Base-by-base conservation (phyloP, 2,329 filamentous ascomycete species). In the Curvularia lunata region DNA sequence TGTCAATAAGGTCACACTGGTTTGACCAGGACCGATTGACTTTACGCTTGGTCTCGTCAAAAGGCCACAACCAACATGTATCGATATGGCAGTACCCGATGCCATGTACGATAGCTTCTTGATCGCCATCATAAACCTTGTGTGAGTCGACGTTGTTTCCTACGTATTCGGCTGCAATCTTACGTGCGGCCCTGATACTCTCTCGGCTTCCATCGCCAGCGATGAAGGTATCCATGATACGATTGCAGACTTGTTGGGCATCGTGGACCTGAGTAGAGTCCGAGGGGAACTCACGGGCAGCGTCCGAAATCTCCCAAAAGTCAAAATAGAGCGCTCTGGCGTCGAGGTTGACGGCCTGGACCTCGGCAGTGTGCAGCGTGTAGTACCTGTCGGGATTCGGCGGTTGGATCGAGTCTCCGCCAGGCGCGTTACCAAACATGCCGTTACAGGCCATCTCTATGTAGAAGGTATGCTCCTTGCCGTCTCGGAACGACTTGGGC, bases 81-180 rank as follows among this genome's bases (percentile, higher is more conserved):
- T 98, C 95, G 66, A 99, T 99, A 77, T 99, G 95, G 68, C 95
- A 99, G 76, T 99, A 92, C 0, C 95, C 95, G 64, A 98, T 94
- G 34, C 88, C 94, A 68, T 87, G 95, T 3, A 98, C 91, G 58
- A 96, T 83, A 1, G 91, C 86, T 32, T 89, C 83, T 25, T 88
- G 88, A 61, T 87, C 88, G 48, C 83, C 87, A 40, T 91, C 84
- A 72, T 98, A 99, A 9, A 99, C 92, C 63, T 91, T 87, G 52
- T 89, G 83, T 5, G 91, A 93, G 74, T 97, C 89, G 46, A 96
- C 87, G 9, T 58, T 10, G 41, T 90, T 82, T 1, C 95, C 94
- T 12, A 98, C 79, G 70, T 96, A 96, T 70, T 90, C 85, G 66
- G 88, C 85, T 1, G 92, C 94, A 71, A 98, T 91, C 76, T 92